A percentile compares a stretch with the other conserved stretches of the same genome.
Evolutionary conservation across 208 protist species (phyloP).

Genomic region (Wallacemonas collosoma): DNA sequence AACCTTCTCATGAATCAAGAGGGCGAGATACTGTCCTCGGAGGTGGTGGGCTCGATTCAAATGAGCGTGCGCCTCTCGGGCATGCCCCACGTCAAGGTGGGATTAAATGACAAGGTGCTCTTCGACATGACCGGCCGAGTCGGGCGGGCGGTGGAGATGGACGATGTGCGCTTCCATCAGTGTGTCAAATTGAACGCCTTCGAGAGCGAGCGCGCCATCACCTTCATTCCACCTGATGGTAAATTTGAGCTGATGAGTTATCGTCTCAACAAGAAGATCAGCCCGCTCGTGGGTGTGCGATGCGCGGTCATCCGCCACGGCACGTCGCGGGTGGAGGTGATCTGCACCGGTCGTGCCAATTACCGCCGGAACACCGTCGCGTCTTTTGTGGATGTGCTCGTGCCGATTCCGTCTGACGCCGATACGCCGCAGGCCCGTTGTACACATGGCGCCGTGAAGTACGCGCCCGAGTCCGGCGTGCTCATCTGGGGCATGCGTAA

Average conservation of each 20-base stretch:
- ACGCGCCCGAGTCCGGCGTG: slow-evolving; percentile 96
- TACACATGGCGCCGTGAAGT: slow-evolving; percentile 89
- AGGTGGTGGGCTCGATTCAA: slow-evolving; percentile 95
- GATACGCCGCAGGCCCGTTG: slow-evolving; percentile 95
- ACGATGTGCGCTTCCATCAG: slow-evolving; percentile 99
- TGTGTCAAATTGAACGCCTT: slow-evolving; percentile 98
- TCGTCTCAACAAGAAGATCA: slow-evolving; percentile 95
- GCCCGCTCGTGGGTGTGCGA: slow-evolving; percentile 94
- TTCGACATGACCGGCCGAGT: slow-evolving; percentile 53
- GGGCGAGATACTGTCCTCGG: slow-evolving; percentile 93
- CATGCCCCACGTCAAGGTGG: slow-evolving; percentile 98
- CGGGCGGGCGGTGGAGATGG: slow-evolving; percentile 81
- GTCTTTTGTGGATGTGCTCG: slow-evolving; percentile 97
- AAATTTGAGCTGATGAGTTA: slow-evolving; percentile 99
- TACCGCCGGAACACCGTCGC: slow-evolving; percentile 94
- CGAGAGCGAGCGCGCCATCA: slow-evolving; percentile 94
- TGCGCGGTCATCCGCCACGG: slow-evolving; percentile 89
- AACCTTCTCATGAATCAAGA: slow-evolving; percentile 95
- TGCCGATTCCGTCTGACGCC: slow-evolving; percentile 98
- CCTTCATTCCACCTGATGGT: slow-evolving; percentile 97
- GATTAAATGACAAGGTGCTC: slow-evolving; percentile 97
- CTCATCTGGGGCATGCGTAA: slow-evolving; percentile 98
- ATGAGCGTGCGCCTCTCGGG: slow-evolving; percentile 97
- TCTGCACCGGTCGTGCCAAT: slow-evolving; percentile 91
- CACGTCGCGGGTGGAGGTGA: slow-evolving; percentile 94